Conservation (phyloP, 495 filamentous ascomycete genomes). For the Daldinia decipiens region DNA sequence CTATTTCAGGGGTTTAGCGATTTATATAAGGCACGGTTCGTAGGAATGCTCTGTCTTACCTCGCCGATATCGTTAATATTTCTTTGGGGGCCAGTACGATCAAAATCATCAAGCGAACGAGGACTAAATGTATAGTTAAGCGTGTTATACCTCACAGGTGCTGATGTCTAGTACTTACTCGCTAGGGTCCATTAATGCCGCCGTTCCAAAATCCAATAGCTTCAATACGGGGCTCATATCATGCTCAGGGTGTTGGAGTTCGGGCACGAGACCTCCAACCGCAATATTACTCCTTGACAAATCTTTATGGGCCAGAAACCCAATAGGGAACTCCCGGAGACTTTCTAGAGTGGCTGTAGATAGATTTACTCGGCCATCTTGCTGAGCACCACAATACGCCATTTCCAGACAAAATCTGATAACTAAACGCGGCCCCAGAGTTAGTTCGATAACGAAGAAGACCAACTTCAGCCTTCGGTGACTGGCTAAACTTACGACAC, state of each 20-base stretch:
- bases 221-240: constrained; percentile 13
- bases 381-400: constrained; percentile 17
- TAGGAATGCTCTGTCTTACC: not conserved
- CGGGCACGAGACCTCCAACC: not conserved
- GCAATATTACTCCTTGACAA: constrained; percentile 5
- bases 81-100: constrained; percentile 7
- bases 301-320: constrained; percentile 20
- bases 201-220: constrained; percentile 24
- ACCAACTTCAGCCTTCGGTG: not conserved
- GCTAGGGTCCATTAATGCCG: not conserved
- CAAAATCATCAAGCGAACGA: not conserved
- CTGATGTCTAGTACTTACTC: constrained; percentile 5
- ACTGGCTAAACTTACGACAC: constrained; percentile 22
- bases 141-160: not conserved
- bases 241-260: constrained; percentile 6
- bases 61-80: constrained; percentile 15
- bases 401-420: constrained; percentile 17
- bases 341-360: not conserved
- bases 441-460: constrained; percentile 8
- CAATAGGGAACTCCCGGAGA: not conserved
- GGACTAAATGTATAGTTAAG: constrained; percentile 1
- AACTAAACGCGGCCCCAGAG: not conserved
- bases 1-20: not conserved
- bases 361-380: constrained; percentile 5
- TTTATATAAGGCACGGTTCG: not conserved